Percentiles rank a stretch among this genome's conserved stretches.
phyloP scores from a whole-genome alignment of 345 rosid genomes.

The Dovyalis caffra region DNA sequence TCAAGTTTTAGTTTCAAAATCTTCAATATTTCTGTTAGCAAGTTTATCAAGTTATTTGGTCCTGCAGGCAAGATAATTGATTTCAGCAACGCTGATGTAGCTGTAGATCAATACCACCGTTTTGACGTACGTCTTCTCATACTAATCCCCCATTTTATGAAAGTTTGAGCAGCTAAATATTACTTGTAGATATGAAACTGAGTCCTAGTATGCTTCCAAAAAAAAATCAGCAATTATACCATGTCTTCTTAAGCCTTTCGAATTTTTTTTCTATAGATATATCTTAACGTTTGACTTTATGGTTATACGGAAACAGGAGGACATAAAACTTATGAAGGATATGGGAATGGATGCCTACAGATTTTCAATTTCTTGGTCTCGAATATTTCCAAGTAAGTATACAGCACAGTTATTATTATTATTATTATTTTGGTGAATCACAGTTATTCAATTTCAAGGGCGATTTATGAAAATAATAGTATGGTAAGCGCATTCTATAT shows the following conservation, averaged over 20 bases:
- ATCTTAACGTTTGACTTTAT: background rate
- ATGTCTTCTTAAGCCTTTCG: background rate
- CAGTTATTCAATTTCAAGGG: background rate
- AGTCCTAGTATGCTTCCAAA: background rate
- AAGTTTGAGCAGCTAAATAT: background rate
- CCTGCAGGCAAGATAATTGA: constrained; percentile 64
- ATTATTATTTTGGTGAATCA: background rate
- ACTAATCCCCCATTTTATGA: background rate
- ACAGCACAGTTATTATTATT: too few relatives aligned
- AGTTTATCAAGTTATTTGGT: background rate
- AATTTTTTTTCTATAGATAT: background rate
- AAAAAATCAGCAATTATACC: background rate
- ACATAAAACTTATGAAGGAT: constrained; percentile 84
- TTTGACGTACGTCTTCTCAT: constrained; percentile 44
- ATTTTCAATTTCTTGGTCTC: constrained; percentile 91
- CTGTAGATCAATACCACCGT: constrained; percentile 87
- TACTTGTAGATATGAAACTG: background rate
- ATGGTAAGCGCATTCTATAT: too few relatives aligned
- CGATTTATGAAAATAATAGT: background rate
- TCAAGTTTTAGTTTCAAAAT: background rate
- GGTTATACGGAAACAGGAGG: constrained; percentile 53
- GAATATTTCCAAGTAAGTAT: constrained; percentile 76
- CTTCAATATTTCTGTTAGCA: background rate
- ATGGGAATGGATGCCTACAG: constrained; percentile 94
- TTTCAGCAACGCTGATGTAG: constrained; percentile 79